phyloP scores from a whole-genome alignment of 495 filamentous ascomycete species.

The Lasiosphaeria ovina region DNA sequence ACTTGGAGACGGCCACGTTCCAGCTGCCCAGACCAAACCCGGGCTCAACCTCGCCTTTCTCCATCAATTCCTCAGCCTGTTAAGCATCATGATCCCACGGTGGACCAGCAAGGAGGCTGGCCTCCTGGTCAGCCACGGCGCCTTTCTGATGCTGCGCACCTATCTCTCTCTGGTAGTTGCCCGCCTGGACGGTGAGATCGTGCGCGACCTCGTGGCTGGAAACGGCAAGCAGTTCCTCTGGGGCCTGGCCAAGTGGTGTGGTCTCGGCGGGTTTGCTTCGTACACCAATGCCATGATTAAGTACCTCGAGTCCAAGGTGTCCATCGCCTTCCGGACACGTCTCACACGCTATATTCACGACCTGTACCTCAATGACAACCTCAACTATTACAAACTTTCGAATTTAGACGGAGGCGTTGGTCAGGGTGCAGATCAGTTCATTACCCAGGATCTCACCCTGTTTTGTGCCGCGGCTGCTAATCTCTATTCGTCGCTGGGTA shows the following conservation, averaged over 20 bases:
- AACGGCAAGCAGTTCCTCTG: constrained; percentile 84
- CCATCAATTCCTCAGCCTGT: constrained; percentile 90
- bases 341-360: constrained; percentile 98
- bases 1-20: constrained; percentile 72
- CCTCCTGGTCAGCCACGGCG: constrained; percentile 78
- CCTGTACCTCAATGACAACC: constrained; percentile 87
- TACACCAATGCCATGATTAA: constrained; percentile 98
- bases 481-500: constrained; percentile 92
- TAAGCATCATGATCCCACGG: constrained; percentile 96
- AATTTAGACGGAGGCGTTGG: constrained; percentile 94
- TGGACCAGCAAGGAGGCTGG: constrained; percentile 95
- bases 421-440: constrained; percentile 92
- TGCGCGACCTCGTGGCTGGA: constrained; percentile 90
- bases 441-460: constrained; percentile 92
- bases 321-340: constrained; percentile 95
- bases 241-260: constrained; percentile 79
- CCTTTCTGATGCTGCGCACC: constrained; percentile 85
- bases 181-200: constrained; percentile 91
- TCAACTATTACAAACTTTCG: constrained; percentile 93
- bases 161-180: constrained; percentile 94
- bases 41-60: constrained; percentile 97
- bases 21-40: constrained; percentile 85
- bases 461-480: constrained; percentile 93
- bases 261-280: constrained; percentile 67
- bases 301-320: constrained; percentile 95